Percentiles rank a stretch among this genome's conserved stretches.
These are phyloP conservation scores for Lichtheimia ornata DNA, from an alignment of 371 early-diverging fungal species.

Conservation along the genomic window DNA sequence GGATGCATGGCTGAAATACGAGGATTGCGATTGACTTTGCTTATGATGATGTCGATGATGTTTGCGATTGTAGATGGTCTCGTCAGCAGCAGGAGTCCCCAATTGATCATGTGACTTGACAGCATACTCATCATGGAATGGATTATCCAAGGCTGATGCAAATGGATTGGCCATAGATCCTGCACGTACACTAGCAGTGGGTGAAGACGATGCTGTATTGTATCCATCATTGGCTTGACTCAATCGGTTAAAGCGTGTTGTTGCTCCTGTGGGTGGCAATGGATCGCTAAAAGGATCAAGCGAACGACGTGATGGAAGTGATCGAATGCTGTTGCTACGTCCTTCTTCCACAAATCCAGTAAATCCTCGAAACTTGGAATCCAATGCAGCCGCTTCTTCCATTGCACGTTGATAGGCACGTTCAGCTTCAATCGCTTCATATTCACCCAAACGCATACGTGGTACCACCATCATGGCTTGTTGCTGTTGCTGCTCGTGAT, in stretches of 20 bases:
- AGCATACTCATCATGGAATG: slow-evolving; percentile 39
- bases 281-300: neutral
- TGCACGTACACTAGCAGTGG: slow-evolving; percentile 8
- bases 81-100: neutral
- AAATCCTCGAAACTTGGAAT: slow-evolving; percentile 46
- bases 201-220: neutral
- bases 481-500: neutral
- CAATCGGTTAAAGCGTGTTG: neutral
- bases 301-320: slow-evolving; percentile 10
- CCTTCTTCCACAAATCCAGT: slow-evolving; percentile 29
- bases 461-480: slow-evolving; percentile 22
- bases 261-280: neutral
- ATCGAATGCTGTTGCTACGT: slow-evolving; percentile 4
- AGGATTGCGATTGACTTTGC: slow-evolving; percentile 41
- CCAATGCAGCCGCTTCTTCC: slow-evolving; percentile 46
- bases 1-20: slow-evolving; percentile 21
- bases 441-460: slow-evolving; percentile 38
- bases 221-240: neutral
- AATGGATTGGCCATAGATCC: slow-evolving; percentile 20
- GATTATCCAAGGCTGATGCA: slow-evolving; percentile 28
- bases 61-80: slow-evolving; percentile 3
- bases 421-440: slow-evolving; percentile 35
- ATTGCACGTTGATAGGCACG: slow-evolving; percentile 26
- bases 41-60: slow-evolving; percentile 15
- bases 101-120: neutral